Evolutionary conservation across 2,329 filamentous ascomycete species (phyloP), one percentile per base, ranked within the genome.

Genomic region (Xylariaceae sp.): DNA sequence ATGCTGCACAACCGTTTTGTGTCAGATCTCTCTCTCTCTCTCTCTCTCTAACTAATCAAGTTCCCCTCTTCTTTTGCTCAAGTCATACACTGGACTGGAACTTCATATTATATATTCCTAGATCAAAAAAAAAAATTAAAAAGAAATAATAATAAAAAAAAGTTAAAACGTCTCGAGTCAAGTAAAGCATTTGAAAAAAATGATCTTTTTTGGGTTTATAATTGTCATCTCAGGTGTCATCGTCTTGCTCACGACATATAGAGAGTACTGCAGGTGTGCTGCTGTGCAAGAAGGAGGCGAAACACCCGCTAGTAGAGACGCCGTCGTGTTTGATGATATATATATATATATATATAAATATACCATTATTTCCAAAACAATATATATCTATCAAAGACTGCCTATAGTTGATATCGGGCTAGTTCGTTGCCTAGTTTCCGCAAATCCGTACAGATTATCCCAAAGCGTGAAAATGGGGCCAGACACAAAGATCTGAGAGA

Each of bases 1-100:
- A 62, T 47, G 45, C 56, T 65, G 62, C 61, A 60, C 59, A 5
- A 64, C 61, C 56, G 59, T 62, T 64, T 55, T 53, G 60, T 58
- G 55, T 58, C 51, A 57, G 56, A 55, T 43, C 32, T 19, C 19
- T 19, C 19, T 19, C 19, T 19, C 19, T 19, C 19, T 19, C 19
- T 19, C 19, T 19, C 19, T 19, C 19, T 19, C 19, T 19, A 19
- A 19, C 19, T 19, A 19, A 19, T 19, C 19, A 19, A 19, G 26
- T 32, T 19, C 39, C 19, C 19, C 6, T 12, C 6, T 45, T 12
- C 8, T 11, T 37, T 37, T 37, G 35, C 8, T 11, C 35, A 7
- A 37, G 35, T 37, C 35, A 19, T 19, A 19, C 19, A 19, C 19
- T 19, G 19, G 19, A 19, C 19, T 19, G 19, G 19, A 19, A 19